Conservation (phyloP, 805 yeast species). For the Cyberlindnera americana region DNA sequence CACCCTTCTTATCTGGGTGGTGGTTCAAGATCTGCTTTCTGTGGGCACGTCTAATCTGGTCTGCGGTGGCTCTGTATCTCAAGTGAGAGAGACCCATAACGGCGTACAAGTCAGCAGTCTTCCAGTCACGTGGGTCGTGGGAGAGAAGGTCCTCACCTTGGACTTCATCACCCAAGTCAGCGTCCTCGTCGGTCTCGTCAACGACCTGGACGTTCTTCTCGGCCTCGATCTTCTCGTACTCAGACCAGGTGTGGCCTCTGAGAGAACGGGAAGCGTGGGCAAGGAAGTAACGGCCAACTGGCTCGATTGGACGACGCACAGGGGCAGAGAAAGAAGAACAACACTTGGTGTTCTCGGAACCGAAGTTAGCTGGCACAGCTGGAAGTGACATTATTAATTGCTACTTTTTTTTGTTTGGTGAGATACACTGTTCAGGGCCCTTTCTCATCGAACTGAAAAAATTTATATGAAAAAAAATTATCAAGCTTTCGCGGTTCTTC, state of each 20-base stretch:
- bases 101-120: conserved; percentile 91
- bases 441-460: too few species aligned
- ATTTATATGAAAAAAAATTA: conserved; percentile 8
- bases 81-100: conserved; percentile 90
- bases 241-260: conserved; percentile 98
- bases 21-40: conserved; percentile 94
- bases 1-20: conserved; percentile 98
- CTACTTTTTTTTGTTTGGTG: not conserved
- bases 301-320: conserved; percentile 82
- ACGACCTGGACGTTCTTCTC: conserved; percentile 69
- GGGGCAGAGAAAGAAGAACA: conserved; percentile 52
- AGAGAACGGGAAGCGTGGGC: conserved; percentile 96
- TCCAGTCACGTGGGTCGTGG: conserved; percentile 98
- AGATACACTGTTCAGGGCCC: too few species aligned
- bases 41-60: conserved; percentile 93
- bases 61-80: conserved; percentile 88
- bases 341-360: conserved; percentile 47
- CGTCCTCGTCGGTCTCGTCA: conserved; percentile 53
- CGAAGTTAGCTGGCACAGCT: conserved; percentile 51
- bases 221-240: conserved; percentile 90
- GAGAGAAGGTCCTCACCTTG: conserved; percentile 65
- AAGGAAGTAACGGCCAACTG: conserved; percentile 92
- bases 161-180: conserved; percentile 70
- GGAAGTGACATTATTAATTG: conserved; percentile 39
- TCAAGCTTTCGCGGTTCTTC: conserved; percentile 11